Evolutionary conservation across 2,329 filamentous ascomycete genomes (phyloP), one percentile per base, ranked within the genome.

Genomic region (Penicillium sp.): DNA sequence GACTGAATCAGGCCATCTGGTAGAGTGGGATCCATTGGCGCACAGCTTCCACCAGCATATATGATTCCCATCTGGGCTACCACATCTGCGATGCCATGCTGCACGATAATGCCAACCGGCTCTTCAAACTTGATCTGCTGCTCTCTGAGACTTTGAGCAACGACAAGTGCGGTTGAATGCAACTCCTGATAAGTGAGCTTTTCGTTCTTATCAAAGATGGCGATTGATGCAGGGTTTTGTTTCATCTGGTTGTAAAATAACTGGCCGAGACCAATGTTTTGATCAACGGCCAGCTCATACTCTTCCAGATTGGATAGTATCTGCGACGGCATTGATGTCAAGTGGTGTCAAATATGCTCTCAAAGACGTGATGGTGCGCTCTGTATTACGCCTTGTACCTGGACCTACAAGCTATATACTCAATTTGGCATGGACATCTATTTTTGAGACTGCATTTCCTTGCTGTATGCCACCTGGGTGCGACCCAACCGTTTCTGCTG

Each of bases 21-120:
- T 18, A 66, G 39, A 1, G 47, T 47, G 11, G 60, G 55, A 44
- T 68, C 64, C 27, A 67, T 47, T 6, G 64, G 58, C 14, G 58
- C 59, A 43, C 63, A 65, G 4, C 49, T 64, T 2, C 57, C 63
- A 2, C 63, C 65, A 5, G 62, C 63, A 43, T 60, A 61, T 8
- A 65, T 43, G n/a, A 68, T 50, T 4, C 62, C 64, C 13, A 67
- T 34, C 39, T 68, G 66, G 13, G 63, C 47, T 11, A 67, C 40
- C 6, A 62, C 49, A 27, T 66, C 54, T n/a, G 22, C 24, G 13
- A 60, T 36, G 1, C 64, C 64, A 42, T 54, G 58, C 14, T 51
- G 47, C 7, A 59, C 57, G 5, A 65, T 29, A 32, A 66, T 61
- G 4, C 57, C 65, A n/a, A 67, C 54, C 1, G 57, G 57, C 36